Evolutionary conservation across 345 rosid genomes (phyloP), one percentile per base, ranked within the genome.

Genomic region (Conringia planisiliqua): DNA sequence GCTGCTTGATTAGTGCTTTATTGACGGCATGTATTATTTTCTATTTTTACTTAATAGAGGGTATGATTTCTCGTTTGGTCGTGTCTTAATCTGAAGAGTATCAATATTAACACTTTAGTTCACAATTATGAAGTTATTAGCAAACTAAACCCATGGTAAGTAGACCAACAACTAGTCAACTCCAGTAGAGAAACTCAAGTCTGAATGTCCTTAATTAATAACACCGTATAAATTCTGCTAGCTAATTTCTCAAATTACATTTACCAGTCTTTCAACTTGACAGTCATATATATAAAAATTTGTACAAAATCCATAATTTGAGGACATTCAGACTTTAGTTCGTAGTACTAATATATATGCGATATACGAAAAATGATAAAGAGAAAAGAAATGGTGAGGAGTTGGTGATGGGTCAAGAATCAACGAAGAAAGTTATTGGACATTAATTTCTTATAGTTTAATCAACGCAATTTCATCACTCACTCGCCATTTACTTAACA

Each of bases 121-220:
- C 33, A 24, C 22, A 36, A 22, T 35, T n/a, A n/a, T n/a, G n/a
- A n/a, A n/a, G n/a, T n/a, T 1, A 5, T n/a, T 14, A 10, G 4
- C 9, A 35, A 1, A 17, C 13, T 7, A 48, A 51, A 33, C 9
- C 13, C 20, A 66, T 48, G 4, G 24, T 50, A 33, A 16, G 7
- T 68, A 22, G 59, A 59, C 26, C 63, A 59, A 44, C 64, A 60
- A 60, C 65, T 36, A 60, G 65, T 36, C 72, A 68, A 39, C 52
- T 68, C 62, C 50, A 11, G 35, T 35, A 66, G 71, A 13, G 11
- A 66, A 24, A 33, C 18, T 46, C 24, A 27, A 63, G 6, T n/a
- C 35, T 24, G 10, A 12, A 10, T n/a, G 68, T 11, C n/a, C 6
- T 32, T 32, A 32, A 29, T 44, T n/a, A n/a, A n/a, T n/a, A n/a